Evolutionary conservation across 371 early-diverging fungal genomes (phyloP), one percentile per base, ranked within the genome.

Genomic region (Blakeslea trispora): DNA sequence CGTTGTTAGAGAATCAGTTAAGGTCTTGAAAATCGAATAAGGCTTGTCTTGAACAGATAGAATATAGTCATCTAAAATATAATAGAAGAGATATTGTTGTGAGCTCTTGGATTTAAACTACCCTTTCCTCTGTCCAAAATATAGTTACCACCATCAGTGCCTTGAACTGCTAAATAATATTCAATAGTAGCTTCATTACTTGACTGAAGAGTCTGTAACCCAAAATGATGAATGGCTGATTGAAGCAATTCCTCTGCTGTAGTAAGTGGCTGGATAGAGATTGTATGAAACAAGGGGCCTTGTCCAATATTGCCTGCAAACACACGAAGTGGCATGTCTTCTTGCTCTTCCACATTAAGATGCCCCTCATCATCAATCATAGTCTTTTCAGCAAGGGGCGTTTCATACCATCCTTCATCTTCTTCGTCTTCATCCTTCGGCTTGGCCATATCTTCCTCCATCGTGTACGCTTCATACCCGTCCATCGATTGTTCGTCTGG

Each of bases 251-350:
- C 84, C 0, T 80, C 78, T 1, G 84, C 77, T 22, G 81, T 71
- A 0, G 82, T 81, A 2, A 65, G 28, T 13, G 64, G 41, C 2
- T 55, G 61, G 17, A 81, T 67, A 3, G 69, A 59, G 31, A 84
- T 78, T 0, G 84, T 73, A 58, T 84, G 81, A 56, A 82, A 84
- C 50, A 79, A 63, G 0, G 82, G 77, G 14, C 77, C 80, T 55
- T 77, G 75, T 11, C 79, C 81, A 22, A 82, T 81, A 45, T 82
- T 84, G 42, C 84, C 84, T 15, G 81, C 81, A 66, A 81, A 84
- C 2, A 84, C 81, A n/a, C 75, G 62, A 14, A 77, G 45, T 2
- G 61, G 62, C 32, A 52, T 52, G 13, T 18, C 51, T 34, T 55
- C 37, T 32, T 34, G 44, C 6, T 41, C 9, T 37, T 37, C 14